Base-by-base conservation (phyloP, 176 grass and related monocot genomes). In the Oryza meyeriana region DNA sequence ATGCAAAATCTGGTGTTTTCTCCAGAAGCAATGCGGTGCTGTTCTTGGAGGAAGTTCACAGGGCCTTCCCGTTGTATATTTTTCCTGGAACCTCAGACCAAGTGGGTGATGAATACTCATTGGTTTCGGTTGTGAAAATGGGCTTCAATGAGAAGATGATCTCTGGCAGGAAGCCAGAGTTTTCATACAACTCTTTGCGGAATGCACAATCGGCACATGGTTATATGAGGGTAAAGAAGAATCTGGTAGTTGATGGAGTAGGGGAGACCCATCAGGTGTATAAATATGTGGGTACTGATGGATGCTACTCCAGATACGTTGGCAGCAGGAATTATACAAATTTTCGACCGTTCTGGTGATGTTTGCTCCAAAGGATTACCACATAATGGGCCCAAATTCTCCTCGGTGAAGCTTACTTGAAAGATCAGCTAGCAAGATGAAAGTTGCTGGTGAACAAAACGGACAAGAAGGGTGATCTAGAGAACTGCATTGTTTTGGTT, bases 251-350 rank as follows among this genome's bases (percentile, higher is more conserved):
- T 39, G 55, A 84, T 78, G 92, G 92, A 10, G 55, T 87, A 1
- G 92, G 86, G 35, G 79, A 85, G 78, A 94, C 87, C 70, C 84
- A 89, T 61, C 79, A 94, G 66, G 47, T 84, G 14, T 94, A 94
- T 0, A 94, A 63, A 44, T 91, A 91, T n/a, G 48, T 82, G 35
- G 81, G 89, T 61, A 89, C 84, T 16, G 84, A 89, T 64, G 86
- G 86, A 28, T 94, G 89, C 74, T 91, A 94, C 66, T 94, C 50
- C n/a, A 94, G 92, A 61, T 87, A 87, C 82, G 92, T 94, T 45
- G 85, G 80, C 35, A 87, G 89, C 72, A 94, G 67, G 50, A 90
- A 92, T 64, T 92, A 95, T 35, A 90, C 91, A 11, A 72, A 35
- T 95, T 24, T 72, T 50, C 12, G 88, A 95, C 26, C 79, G 47